These are phyloP conservation scores for Eleusine coracana DNA, from an alignment of 176 grass and related monocot species.

Conservation along the genomic window DNA sequence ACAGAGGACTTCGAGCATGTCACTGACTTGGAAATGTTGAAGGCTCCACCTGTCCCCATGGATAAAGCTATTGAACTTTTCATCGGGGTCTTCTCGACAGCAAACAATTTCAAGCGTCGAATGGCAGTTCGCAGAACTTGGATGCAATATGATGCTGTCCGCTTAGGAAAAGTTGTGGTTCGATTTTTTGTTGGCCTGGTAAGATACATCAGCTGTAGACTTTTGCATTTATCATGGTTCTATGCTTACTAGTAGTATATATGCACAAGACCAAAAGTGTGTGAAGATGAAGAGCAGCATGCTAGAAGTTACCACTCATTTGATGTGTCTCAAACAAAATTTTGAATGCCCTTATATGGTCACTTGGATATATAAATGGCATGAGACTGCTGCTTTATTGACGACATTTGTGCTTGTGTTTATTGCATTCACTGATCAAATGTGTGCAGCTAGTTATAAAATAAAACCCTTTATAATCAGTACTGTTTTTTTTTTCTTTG, in stretches of 20 bases:
- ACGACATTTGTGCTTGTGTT: neutral
- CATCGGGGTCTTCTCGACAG: conserved; percentile 91
- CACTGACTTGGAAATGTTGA: conserved; percentile 75
- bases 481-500: neutral
- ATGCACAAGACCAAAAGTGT: conserved; percentile 18
- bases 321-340: conserved; percentile 22
- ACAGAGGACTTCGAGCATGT: conserved; percentile 92
- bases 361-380: neutral
- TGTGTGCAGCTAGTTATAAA: conserved; percentile 18
- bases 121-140: conserved; percentile 98
- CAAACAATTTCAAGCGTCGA: conserved; percentile 97
- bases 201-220: conserved; percentile 36
- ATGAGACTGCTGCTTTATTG: neutral
- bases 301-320: conserved; percentile 9
- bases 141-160: conserved; percentile 97
- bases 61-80: conserved; percentile 78
- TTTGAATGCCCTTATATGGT: neutral
- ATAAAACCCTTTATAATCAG: neutral
- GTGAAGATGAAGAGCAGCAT: neutral
- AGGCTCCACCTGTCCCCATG: conserved; percentile 63
- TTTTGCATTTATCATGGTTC: conserved; percentile 2
- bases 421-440: neutral
- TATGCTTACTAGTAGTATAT: conserved; percentile 13
- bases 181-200: conserved; percentile 99
- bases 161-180: conserved; percentile 67